phyloP scores from a whole-genome alignment of 108 stramenopile species.

The Nitzschia sp. region DNA sequence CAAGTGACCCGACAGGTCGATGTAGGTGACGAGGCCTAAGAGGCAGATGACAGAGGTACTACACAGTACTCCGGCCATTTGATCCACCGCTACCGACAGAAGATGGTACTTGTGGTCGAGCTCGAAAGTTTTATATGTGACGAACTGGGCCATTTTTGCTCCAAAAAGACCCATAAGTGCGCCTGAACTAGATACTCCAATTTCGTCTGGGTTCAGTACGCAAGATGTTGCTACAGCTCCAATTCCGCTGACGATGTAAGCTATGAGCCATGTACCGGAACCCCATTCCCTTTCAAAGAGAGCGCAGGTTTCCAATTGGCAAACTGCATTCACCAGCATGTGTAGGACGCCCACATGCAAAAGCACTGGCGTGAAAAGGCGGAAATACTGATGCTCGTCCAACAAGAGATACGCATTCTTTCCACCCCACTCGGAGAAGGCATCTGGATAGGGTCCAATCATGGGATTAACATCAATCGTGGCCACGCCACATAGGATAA shows the following conservation, averaged over 20 bases:
- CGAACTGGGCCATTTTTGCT: constrained; percentile 56
- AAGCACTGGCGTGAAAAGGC: constrained; percentile 57
- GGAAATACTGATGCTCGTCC: constrained; percentile 42
- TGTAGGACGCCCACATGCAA: constrained; percentile 65
- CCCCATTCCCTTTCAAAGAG: constrained; percentile 76
- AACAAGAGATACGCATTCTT: constrained; percentile 61
- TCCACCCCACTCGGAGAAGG: constrained; percentile 69
- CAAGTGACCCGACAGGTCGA: constrained; percentile 63
- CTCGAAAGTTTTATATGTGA: constrained; percentile 33
- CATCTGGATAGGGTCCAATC: constrained; percentile 77
- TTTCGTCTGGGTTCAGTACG: constrained; percentile 37
- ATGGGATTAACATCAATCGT: constrained; percentile 56
- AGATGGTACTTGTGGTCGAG: constrained; percentile 9
- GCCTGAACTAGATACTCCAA: constrained; percentile 56
- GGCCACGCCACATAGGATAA: constrained; percentile 56
- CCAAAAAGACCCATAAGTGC: constrained; percentile 66
- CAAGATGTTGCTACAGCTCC: constrained; percentile 29
- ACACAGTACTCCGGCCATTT: constrained; percentile 40
- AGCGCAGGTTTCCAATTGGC: constrained; percentile 55
- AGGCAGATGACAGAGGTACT: constrained; percentile 34
- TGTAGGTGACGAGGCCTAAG: constrained; percentile 43
- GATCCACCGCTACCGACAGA: constrained; percentile 34
- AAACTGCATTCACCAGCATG: constrained; percentile 50
- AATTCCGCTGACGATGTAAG: constrained; percentile 46
- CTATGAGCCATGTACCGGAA: constrained; percentile 19